phyloP scores from a whole-genome alignment of 2,329 filamentous ascomycete genomes.

The Alternaria conjuncta region DNA sequence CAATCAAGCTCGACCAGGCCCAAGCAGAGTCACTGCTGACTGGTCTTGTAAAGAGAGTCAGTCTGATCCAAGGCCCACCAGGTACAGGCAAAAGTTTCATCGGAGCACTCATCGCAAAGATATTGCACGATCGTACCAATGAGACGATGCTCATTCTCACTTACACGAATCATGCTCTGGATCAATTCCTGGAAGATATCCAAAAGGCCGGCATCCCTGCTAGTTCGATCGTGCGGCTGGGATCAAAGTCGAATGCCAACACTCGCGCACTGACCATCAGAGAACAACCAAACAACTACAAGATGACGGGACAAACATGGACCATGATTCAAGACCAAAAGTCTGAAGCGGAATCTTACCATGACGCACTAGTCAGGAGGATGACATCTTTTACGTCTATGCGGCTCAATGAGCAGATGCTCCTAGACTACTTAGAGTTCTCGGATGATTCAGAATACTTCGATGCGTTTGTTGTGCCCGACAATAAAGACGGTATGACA shows the following conservation, averaged over 20 bases:
- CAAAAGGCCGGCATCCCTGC: slow-evolving; percentile 63
- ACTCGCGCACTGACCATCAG: slow-evolving; percentile 60
- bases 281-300: slow-evolving; percentile 47
- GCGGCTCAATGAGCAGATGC: slow-evolving; percentile 13
- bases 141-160: slow-evolving; percentile 68
- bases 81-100: slow-evolving; percentile 79
- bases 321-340: slow-evolving; percentile 53
- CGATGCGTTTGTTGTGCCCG: slow-evolving; percentile 63
- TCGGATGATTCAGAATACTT: slow-evolving; percentile 60
- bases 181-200: slow-evolving; percentile 66
- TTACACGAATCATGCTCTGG: slow-evolving; percentile 66
- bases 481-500: slow-evolving; percentile 54
- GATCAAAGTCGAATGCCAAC: slow-evolving; percentile 61
- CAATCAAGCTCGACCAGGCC: slow-evolving; percentile 56
- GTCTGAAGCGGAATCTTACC: slow-evolving; percentile 43
- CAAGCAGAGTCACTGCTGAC: slow-evolving; percentile 64
- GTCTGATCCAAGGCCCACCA: slow-evolving; percentile 76
- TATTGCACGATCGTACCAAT: slow-evolving; percentile 57
- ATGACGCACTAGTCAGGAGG: slow-evolving; percentile 20
- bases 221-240: slow-evolving; percentile 65
- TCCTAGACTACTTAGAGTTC: slow-evolving; percentile 62
- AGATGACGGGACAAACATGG: slow-evolving; percentile 47
- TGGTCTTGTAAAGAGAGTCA: slow-evolving; percentile 61
- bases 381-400: slow-evolving; percentile 14
- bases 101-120: slow-evolving; percentile 65